Base-by-base conservation (phyloP, 345 rosid genomes). In the Salix dunnii region DNA sequence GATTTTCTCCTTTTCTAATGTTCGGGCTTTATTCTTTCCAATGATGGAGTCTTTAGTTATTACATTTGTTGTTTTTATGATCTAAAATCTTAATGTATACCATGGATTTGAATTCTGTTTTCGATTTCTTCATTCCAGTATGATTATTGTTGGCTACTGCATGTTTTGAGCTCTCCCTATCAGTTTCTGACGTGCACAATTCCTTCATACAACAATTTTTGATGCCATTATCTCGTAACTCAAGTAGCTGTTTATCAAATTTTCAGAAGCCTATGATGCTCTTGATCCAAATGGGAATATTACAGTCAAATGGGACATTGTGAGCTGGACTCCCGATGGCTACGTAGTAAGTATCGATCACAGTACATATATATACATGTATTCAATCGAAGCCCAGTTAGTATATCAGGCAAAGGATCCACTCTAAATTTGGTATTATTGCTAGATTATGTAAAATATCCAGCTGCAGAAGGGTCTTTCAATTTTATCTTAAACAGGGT, bases 251-350 rank as follows among this genome's bases (percentile, higher is more conserved):
- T 31, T 36, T 70, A 23, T 66, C 20, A 76, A 58, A 73, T 79
- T 40, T 72, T 9, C 72, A 89, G 96, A 89, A 82, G 94, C 97
- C 43, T 95, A 91, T 75, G 99, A 93, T 88, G 84, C 96, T 42
- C 91, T 95, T 79, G 97, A 93, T 79, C 99, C 97, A 67, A 85
- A 40, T 76, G 97, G 96, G 61, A 94, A 95, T 79, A 90, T 95
- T 87, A 95, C 99, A 43, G 88, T 93, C 79, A 94, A 86, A 86
- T 95, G 97, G 99, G 99, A 95, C 81, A 71, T 95, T 71, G 86
- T 82, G 69, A 88, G 75, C 84, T 95, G 97, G 99, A 85, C 89
- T 76, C 46, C 93, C 74, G 97, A 93, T 88, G 99, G 99, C 74
- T 94, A 94, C 79, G 83, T 84, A 55, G 99, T 93, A 82, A 89